phyloP scores from a whole-genome alignment of 352 stramenopile genomes.

The Phytophthora aleatoria region DNA sequence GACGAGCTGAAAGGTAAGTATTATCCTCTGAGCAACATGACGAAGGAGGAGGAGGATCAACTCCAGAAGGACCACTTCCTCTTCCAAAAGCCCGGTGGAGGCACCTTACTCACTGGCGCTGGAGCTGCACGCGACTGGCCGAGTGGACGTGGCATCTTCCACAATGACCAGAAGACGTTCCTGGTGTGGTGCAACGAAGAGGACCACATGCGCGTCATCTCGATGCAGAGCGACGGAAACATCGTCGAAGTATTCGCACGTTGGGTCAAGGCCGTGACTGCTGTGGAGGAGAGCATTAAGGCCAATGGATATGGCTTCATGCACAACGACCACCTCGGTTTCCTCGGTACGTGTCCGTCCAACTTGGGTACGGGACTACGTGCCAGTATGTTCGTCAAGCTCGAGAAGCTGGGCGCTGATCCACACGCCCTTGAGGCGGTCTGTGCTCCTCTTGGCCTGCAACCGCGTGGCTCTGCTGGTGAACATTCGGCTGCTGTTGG shows the following conservation, averaged over 20 bases:
- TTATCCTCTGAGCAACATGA: constrained; percentile 89
- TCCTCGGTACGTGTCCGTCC: constrained; percentile 86
- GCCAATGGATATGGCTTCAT: constrained; percentile 83
- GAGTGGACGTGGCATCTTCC: constrained; percentile 92
- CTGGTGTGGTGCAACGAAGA: constrained; percentile 92
- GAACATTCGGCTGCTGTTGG: constrained; percentile 83
- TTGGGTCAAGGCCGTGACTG: constrained; percentile 82
- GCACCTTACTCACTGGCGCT: constrained; percentile 81
- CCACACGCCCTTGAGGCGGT: constrained; percentile 74
- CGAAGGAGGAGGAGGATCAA: constrained; percentile 90
- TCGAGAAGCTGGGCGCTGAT: constrained; percentile 75
- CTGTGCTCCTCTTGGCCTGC: constrained; percentile 77
- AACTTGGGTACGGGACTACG: constrained; percentile 88
- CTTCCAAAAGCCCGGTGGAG: constrained; percentile 93
- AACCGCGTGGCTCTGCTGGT: constrained; percentile 80
- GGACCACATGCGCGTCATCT: constrained; percentile 91
- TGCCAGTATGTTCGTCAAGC: constrained; percentile 87
- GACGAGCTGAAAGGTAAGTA: constrained; percentile 90
- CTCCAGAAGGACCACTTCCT: constrained; percentile 92
- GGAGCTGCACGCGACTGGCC: constrained; percentile 93
- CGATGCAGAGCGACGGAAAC: constrained; percentile 90
- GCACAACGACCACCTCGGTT: constrained; percentile 91
- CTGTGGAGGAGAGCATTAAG: constrained; percentile 81
- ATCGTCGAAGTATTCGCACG: constrained; percentile 91
- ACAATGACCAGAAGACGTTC: constrained; percentile 92